Base-by-base conservation (phyloP, 2,329 filamentous ascomycete species). In the Tolypocladium guangdongense region DNA sequence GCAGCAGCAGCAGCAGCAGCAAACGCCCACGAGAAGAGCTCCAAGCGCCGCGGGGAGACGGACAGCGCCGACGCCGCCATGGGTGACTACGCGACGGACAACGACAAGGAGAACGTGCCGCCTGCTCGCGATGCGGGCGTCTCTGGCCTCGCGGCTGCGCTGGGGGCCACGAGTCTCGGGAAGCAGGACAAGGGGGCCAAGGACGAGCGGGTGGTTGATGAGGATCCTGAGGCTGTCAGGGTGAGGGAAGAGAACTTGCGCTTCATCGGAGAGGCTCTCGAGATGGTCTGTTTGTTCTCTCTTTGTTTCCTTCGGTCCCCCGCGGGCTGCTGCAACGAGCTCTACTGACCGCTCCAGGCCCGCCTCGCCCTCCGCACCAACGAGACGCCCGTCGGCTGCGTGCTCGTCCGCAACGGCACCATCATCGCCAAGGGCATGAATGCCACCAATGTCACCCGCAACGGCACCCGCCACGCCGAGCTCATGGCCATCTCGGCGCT, bases 301-400 rank as follows among this genome's bases (percentile, higher is more conserved):
- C 12, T 18, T 51, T 52, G 1, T 52, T 22, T 18, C 7, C 11
- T 30, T 4, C 24, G 18, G 11, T 20, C 20, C n/a, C 24, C n/a
- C 5, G 22, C 16, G 32, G 43, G 18, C 43, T 5, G 24, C 8
- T 33, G 43, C 27, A 32, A 47, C 27, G 43, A 14, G 10, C 16
- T 20, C 10, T 20, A 7, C 27, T 47, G 43, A 47, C 43, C 8
- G 3, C 27, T 33, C 14, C 53, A 95, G 89, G 93, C 90, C 55
- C 86, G 92, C 63, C 81, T 90, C 59, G 93, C 95, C 24, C 81
- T 99, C 49, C 75, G 76, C 60, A 88, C 82, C 57, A 91, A 95
- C 62, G 93, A 99, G 73, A 97, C 95, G 1, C 93, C 93, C 1
- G 93, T 99, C 22, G 95, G 93, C 49, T 99, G 93, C 69, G 90